Evolutionary conservation across 2,329 filamentous ascomycete species (phyloP), one percentile per base, ranked within the genome.

Genomic region (Paecilomyces fulvus): DNA sequence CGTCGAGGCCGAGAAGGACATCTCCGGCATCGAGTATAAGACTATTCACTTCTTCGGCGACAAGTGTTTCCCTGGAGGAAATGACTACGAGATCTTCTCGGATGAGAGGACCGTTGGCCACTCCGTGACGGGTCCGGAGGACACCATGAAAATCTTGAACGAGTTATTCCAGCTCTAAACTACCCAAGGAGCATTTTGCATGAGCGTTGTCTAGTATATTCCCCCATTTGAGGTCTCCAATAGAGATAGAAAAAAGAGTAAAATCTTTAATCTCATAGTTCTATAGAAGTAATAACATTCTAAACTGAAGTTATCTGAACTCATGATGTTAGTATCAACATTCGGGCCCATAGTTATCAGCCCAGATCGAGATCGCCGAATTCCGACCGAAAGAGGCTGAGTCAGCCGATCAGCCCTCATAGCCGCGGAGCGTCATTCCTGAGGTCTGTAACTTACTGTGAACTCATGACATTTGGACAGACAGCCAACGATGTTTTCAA

Each of bases 31-130:
- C 52, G 77, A 85, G 23, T 97, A 92, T 80, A 89, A 84, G 64
- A 92, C 83, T 49, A 88, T 97, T 65, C 94, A 97, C 80, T 97
- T 97, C 83, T 99, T 97, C 68, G 94, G 94, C 63, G 94, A 99
- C 81, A 99, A 97, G 86, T 89, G 89, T 25, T 86, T 84, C 70
- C 76, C 86, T 72, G 92, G 94, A 61, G 94, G 94, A 60, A 99
- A 97, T 73, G 94, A 99, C 76, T 92, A 86, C 71, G 92, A 97
- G 79, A 96, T 99, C 70, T 97, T 87, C 75, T 80, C 77, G 63
- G 92, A 97, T 71, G 69, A 81, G 55, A 82, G 92, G 68, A 95
- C 89, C 33, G 85, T 88, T 58, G 94, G 94, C 1, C 94, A 99
- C 76, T 80, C 86, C 25, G 94, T 97, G 62, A 84, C 80, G 63